phyloP scores from a whole-genome alignment of 2,329 filamentous ascomycete genomes.

The Akanthomyces muscarius region DNA sequence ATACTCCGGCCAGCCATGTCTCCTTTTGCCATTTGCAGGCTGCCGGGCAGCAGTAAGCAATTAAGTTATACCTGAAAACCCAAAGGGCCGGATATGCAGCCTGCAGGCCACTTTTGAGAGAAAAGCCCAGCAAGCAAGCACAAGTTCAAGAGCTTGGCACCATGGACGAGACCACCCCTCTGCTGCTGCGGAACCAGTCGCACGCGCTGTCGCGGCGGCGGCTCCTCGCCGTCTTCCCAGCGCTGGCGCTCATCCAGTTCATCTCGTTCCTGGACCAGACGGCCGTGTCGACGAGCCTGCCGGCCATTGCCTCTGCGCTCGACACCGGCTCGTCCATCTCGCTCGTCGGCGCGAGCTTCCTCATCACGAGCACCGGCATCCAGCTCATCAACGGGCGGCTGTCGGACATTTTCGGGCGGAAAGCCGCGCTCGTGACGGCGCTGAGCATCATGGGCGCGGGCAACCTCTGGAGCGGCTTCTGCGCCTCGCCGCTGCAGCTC shows the following conservation, averaged over 20 bases:
- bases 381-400: slow-evolving; percentile 10
- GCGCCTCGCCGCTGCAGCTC: slow-evolving; percentile 3
- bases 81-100: too few relatives aligned
- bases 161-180: slow-evolving; percentile 10
- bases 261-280: slow-evolving; percentile 15
- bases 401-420: slow-evolving; percentile 8
- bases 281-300: slow-evolving; percentile 7
- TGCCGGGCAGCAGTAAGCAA: too few relatives aligned
- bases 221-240: slow-evolving; percentile 3
- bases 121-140: too few relatives aligned
- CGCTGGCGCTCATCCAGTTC: slow-evolving; percentile 8
- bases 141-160: background rate
- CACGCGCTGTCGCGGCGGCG: background rate
- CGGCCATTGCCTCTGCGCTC: slow-evolving; percentile 3
- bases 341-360: slow-evolving; percentile 11
- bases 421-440: background rate
- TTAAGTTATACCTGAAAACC: too few relatives aligned
- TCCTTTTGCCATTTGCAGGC: too few relatives aligned
- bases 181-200: slow-evolving; percentile 5
- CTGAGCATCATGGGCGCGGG: slow-evolving; percentile 9
- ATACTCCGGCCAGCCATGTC: too few relatives aligned
- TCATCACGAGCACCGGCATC: slow-evolving; percentile 10
- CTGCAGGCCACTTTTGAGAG: too few relatives aligned
- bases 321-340: slow-evolving; percentile 11
- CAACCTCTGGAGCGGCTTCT: slow-evolving; percentile 12